Evolutionary conservation across 371 early-diverging fungal species (phyloP).

Genomic region (Sporodiniella umbellata): DNA sequence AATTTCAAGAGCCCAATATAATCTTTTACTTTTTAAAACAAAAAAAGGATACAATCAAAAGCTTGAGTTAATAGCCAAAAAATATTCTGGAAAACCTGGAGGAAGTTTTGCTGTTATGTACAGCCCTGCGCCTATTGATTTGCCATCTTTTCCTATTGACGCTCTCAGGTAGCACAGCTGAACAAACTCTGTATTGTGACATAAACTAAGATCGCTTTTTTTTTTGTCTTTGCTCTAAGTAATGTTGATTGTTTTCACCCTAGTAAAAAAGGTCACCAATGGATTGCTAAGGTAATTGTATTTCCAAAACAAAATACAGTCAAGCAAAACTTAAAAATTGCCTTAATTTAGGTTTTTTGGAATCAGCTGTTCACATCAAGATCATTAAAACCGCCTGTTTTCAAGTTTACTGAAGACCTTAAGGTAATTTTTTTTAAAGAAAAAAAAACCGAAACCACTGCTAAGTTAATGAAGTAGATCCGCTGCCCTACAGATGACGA

Average conservation of each 20-base stretch:
- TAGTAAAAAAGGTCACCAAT: slow-evolving; percentile 19
- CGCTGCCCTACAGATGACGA: slow-evolving; percentile 9
- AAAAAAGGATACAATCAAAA: slow-evolving; percentile 5
- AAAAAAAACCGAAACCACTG: not conserved
- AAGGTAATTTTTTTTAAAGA: slow-evolving; percentile 4
- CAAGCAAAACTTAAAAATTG: not conserved
- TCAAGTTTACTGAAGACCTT: slow-evolving; percentile 12
- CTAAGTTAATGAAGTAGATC: slow-evolving; percentile 5
- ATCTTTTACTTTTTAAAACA: not conserved
- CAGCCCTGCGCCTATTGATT: slow-evolving; percentile 17
- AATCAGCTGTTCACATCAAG: slow-evolving; percentile 16
- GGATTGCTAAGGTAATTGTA: slow-evolving; percentile 12
- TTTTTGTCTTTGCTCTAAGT: slow-evolving; percentile 1
- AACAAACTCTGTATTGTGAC: not conserved
- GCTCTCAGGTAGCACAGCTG: slow-evolving; percentile 20
- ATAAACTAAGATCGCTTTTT: not conserved
- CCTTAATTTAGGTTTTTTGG: slow-evolving; percentile 7
- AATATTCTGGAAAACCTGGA: slow-evolving; percentile 8
- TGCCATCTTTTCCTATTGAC: slow-evolving; percentile 19
- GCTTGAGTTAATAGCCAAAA: slow-evolving; percentile 10
- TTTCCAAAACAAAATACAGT: no score
- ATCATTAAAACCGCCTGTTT: slow-evolving; percentile 7
- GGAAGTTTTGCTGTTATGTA: slow-evolving; percentile 26
- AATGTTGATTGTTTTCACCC: slow-evolving; percentile 17
- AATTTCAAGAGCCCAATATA: no score